A percentile compares a stretch with the other conserved stretches of the same genome.
phyloP scores from a whole-genome alignment of 371 early-diverging fungal genomes.

The Actinomucor elegans region DNA sequence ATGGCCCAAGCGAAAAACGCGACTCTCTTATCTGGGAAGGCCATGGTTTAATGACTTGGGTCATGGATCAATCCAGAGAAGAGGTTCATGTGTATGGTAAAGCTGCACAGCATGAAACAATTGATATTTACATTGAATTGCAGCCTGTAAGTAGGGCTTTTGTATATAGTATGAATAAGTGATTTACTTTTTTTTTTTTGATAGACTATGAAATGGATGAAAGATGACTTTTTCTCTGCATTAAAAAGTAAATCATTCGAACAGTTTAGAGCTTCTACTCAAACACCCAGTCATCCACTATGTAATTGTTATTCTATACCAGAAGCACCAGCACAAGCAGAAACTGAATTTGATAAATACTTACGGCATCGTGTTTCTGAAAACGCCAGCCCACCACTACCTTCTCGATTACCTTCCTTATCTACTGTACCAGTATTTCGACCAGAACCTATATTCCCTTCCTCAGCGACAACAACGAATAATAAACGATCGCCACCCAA shows the following conservation, averaged over 20 bases:
- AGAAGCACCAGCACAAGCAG: slow-evolving; percentile 11
- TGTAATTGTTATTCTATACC: slow-evolving; percentile 28
- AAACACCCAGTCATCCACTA: slow-evolving; percentile 19
- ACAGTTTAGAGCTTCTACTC: slow-evolving; percentile 21
- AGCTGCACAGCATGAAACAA: slow-evolving; percentile 1
- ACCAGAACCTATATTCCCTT: slow-evolving; percentile 39
- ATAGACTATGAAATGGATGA: slow-evolving; percentile 42
- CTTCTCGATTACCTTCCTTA: slow-evolving; percentile 25
- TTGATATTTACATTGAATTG: slow-evolving; percentile 28
- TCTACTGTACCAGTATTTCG: slow-evolving; percentile 26
- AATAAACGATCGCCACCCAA: neutral
- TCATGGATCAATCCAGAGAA: slow-evolving; percentile 28
- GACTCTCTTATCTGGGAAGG: slow-evolving; percentile 45
- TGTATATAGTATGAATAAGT: neutral
- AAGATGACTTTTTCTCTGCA: slow-evolving; percentile 45
- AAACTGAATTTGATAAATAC: slow-evolving; percentile 33
- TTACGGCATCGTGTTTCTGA: slow-evolving; percentile 15
- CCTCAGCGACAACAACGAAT: neutral
- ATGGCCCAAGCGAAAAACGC: slow-evolving; percentile 6
- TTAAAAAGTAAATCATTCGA: slow-evolving; percentile 34
- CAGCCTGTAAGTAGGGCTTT: slow-evolving; percentile 36
- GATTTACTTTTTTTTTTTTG: neutral
- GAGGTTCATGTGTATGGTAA: slow-evolving; percentile 28
- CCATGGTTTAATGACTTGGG: slow-evolving; percentile 44
- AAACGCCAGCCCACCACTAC: slow-evolving; percentile 13